Base-by-base conservation (phyloP, 257 asterid species). In the Gardenia jasminoides region DNA sequence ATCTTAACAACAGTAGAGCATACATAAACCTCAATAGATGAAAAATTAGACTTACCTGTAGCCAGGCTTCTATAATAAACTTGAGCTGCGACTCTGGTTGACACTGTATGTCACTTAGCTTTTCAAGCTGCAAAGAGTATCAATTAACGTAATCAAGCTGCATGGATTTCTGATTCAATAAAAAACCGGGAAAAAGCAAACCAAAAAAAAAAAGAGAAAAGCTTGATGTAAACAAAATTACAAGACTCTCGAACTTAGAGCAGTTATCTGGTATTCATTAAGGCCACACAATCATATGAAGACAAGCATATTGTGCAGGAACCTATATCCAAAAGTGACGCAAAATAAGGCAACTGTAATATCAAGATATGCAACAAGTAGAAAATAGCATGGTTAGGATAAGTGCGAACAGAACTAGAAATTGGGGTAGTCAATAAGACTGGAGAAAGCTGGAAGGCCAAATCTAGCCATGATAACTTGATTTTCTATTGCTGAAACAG, bases 41-140 rank as follows among this genome's bases (percentile, higher is more conserved):
- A 71, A 61, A 64, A 26, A 72, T 48, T 36, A 77, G 19, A 30
- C 39, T 64, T 85, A 95, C 98, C 97, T 95, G 99, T 84, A 84
- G 90, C 99, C 98, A 95, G 85, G 99, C 98, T 82, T 95, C 99
- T 77, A 90, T 80, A 68, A 95, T 92, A 85, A 95, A 95, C 92
- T 93, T 95, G 33, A 95, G 94, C 89, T 95, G 99, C 76, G 98
- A 90, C 83, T 93, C 99, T 7, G 99, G 98, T 85, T 95, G 99
- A 75, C 89, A 85, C 75, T 95, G 99, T 71, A 26, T 82, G 82
- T 95, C 97, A 79, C 99, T 94, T 79, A 94, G 91, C 86, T 86
- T 91, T 85, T 93, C 99, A 77, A 94, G 93, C 97, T 94, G 93
- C 92, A 89, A 36, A n/a, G 77, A 78, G 39, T 6, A 31, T 56